Evolutionary conservation across 2,329 filamentous ascomycete genomes (phyloP).

Genomic region (Knoxdaviesia proteae): DNA sequence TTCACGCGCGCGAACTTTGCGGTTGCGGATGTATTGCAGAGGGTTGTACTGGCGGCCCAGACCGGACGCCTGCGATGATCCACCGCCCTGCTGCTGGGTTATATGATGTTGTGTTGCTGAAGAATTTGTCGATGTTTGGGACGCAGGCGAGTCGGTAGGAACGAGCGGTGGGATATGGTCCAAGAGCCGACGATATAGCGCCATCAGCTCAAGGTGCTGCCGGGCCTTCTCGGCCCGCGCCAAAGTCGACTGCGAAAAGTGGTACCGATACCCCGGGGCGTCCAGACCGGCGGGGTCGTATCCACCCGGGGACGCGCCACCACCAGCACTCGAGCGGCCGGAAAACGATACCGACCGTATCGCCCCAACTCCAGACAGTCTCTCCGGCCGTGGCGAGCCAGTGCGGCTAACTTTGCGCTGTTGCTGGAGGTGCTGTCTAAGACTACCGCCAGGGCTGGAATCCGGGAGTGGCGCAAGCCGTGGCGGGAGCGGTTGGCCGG

Average conservation of each 20-base stretch:
- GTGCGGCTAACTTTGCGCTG: constrained; percentile 42
- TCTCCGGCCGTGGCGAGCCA: constrained; percentile 34
- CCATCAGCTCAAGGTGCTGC: constrained; percentile 65
- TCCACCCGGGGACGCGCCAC: constrained; percentile 21
- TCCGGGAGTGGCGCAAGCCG: constrained; percentile 30
- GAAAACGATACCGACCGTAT: constrained; percentile 10
- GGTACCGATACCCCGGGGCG: constrained; percentile 27
- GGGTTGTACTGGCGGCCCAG: constrained; percentile 70
- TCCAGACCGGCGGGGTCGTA: neutral
- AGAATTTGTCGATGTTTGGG: neutral
- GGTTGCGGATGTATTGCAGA: constrained; percentile 77
- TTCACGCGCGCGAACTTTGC: constrained; percentile 65
- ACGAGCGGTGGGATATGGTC: constrained; percentile 57
- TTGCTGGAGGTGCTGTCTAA: constrained; percentile 51
- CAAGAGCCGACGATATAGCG: constrained; percentile 67
- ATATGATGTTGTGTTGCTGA: too few species aligned
- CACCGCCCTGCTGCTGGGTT: too few species aligned
- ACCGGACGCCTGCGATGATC: constrained; percentile 9
- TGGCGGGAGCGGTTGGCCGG: constrained; percentile 27
- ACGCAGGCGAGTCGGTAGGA: constrained; percentile 18
- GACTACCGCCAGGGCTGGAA: constrained; percentile 31
- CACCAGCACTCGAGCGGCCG: constrained; percentile 6
- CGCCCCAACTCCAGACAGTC: constrained; percentile 18
- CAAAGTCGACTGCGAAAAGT: constrained; percentile 62
- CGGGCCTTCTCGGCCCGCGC: constrained; percentile 69